Base-by-base conservation (phyloP, 2,329 filamentous ascomycete species). In the Cordyceps fumosorosea region DNA sequence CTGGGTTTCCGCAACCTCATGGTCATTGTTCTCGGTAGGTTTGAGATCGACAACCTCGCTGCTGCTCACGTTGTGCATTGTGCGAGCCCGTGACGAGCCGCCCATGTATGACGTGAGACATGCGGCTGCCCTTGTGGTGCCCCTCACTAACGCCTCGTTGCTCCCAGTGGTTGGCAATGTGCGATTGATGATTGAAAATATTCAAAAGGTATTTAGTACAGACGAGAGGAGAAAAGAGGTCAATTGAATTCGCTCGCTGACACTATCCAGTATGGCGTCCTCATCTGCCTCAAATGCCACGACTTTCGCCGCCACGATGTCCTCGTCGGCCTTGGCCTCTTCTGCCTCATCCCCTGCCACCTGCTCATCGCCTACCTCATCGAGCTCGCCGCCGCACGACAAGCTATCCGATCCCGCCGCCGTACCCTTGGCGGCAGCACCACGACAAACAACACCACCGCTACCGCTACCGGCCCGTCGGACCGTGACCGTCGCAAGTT, bases 1-100 rank as follows among this genome's bases (percentile, higher is more conserved):
- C 78, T 96, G 18, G 95, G 95, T 0, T 98, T 99, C 72, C 83
- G 93, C 64, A 99, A 99, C 73, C 83, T 99, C 65, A 96, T 97
- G 91, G 90, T 96, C 45, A 88, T 98, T 70, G 91, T 97, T 44
- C 77, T 96, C 64, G 86, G 91, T 95, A 82, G 2, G 10, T 51
- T 47, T 44, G 11, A 32, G 18, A n/a, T 3, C 16, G 6, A 29
- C 26, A 29, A 29, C 24, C 6, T 56, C 26, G 26, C 20, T 18
- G 42, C n/a, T 5, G 26, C n/a, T 50, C 44, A n/a, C 24, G 42
- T 37, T 50, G 40, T n/a, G 20, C 11, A 24, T 56, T 48, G 26
- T 24, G 29, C 14, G 29, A 37, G 18, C 55, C 24, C 18, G 26
- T 50, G 47, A 44, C 24, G 29, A 6, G 44, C 16, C 37, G 22